A percentile compares a stretch with the other conserved stretches of the same genome.
Conservation (phyloP, 495 filamentous ascomycete genomes). For the Talaromyces borbonicus region DNA sequence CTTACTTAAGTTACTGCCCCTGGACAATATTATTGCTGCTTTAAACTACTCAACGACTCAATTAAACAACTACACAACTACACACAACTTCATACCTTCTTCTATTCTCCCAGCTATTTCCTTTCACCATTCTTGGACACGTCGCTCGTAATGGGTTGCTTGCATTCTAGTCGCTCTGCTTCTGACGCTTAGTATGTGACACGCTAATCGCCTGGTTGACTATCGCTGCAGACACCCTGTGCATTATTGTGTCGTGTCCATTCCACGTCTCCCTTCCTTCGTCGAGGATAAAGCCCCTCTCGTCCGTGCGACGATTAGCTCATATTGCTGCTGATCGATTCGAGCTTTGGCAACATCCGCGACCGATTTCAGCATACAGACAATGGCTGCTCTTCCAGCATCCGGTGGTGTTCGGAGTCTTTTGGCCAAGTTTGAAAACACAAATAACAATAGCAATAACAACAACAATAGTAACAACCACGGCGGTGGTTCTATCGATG, state of each 20-base stretch:
- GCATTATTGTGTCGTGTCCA: neutral
- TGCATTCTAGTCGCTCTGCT: neutral
- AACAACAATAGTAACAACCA: no score
- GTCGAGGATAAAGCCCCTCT: conserved; percentile 3
- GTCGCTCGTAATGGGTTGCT: conserved; percentile 2
- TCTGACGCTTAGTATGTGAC: neutral
- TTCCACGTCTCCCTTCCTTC: neutral
- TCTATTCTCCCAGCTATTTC: neutral
- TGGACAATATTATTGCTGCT: no score
- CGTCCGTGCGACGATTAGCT: conserved; percentile 5
- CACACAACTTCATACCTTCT: neutral
- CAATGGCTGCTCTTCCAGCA: conserved; percentile 40
- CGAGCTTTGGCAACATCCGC: neutral
- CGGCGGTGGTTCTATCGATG: conserved; percentile 38
- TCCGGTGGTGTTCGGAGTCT: conserved; percentile 58
- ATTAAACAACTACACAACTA: neutral
- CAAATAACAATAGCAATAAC: conserved; percentile 38
- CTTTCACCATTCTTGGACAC: neutral
- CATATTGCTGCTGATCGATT: neutral
- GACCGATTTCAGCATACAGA: neutral
- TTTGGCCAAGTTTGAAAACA: conserved; percentile 81
- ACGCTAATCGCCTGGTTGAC: neutral
- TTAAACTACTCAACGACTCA: no score
- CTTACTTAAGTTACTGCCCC: no score
- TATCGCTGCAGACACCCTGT: neutral